Evolutionary conservation across 768 basidiomycete species (phyloP).

Genomic region (Hebeloma cylindrosporum): DNA sequence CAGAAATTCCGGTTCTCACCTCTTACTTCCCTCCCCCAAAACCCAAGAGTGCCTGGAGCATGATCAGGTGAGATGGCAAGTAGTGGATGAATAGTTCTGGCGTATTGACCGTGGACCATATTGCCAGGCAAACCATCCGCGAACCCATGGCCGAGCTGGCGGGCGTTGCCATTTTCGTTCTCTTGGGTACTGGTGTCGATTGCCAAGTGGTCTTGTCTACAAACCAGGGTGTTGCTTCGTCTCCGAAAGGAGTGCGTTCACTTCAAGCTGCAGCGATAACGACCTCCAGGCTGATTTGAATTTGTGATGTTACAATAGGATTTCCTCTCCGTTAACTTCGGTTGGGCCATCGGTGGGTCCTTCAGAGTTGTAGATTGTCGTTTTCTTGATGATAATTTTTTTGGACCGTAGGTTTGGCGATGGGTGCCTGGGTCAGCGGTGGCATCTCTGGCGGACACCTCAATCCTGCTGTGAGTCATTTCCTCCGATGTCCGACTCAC

Average conservation of each 20-base stretch:
- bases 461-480: slow-evolving; percentile 59
- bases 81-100: background rate
- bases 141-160: slow-evolving; percentile 69
- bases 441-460: slow-evolving; percentile 76
- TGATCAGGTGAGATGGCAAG: slow-evolving; percentile 16
- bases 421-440: slow-evolving; percentile 67
- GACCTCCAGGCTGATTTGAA: background rate
- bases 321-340: slow-evolving; percentile 50
- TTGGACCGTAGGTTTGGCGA: slow-evolving; percentile 33
- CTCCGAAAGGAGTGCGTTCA: slow-evolving; percentile 52
- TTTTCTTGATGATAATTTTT: background rate
- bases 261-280: background rate
- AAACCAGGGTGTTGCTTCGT: slow-evolving; percentile 44
- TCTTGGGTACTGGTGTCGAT: slow-evolving; percentile 58
- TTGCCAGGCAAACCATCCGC: slow-evolving; percentile 34
- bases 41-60: slow-evolving; percentile 13
- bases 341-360: slow-evolving; percentile 51
- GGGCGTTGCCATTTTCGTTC: slow-evolving; percentile 56
- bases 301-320: slow-evolving; percentile 30
- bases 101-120: background rate
- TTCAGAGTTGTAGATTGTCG: background rate
- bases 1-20: slow-evolving; percentile 12
- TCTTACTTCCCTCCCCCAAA: slow-evolving; percentile 20
- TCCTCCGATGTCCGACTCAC: background rate
- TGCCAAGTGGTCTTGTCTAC: slow-evolving; percentile 60